Evolutionary conservation across 208 protist genomes (phyloP), one percentile per base, ranked within the genome.

Genomic region (Leishmania lainsoni): DNA sequence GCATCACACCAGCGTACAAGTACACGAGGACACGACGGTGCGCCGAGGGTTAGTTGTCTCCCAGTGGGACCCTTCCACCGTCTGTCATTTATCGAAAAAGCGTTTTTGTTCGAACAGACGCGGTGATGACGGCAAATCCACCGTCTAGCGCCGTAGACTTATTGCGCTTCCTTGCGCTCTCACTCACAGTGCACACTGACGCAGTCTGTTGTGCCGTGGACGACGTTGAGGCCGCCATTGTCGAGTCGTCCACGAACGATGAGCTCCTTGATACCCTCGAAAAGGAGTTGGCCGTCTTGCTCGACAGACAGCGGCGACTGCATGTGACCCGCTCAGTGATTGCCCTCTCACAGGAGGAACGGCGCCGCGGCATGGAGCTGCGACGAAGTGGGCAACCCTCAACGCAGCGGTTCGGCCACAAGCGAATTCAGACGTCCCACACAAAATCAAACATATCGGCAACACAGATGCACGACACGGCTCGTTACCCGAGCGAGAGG

Each of bases 161-260:
- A 39, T 79, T 97, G 68, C 85, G 86, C 26, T 94, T 93, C 59
- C 65, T 92, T 0, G 88, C 93, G 1, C 86, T 97, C n/a, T 94
- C 91, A 20, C 73, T 89, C 16, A 78, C 86, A n/a, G 90, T 95
- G 49, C 93, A 97, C 80, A 88, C 91, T 0, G 93, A 97, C 66
- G 93, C 93, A 1, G 58, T 95, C 42, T 83, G 91, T 68, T 92
- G 87, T 66, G 83, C 89, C 20, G 83, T 91, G 1, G 91, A 95
- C 42, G 91, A 94, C 73, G 87, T 83, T 6, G 85, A 81, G 58
- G 75, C 75, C 32, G 91, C 84, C 6, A 45, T 94, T 61, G 73
- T 88, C 17, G 91, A 92, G 61, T 92, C 90, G n/a, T 76, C 81
- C 20, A 80, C 73, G 52, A 91, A 97, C 49, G 86, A 92, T 61